Conservation (phyloP, 352 stramenopile species). For the Globisporangium canariense region DNA sequence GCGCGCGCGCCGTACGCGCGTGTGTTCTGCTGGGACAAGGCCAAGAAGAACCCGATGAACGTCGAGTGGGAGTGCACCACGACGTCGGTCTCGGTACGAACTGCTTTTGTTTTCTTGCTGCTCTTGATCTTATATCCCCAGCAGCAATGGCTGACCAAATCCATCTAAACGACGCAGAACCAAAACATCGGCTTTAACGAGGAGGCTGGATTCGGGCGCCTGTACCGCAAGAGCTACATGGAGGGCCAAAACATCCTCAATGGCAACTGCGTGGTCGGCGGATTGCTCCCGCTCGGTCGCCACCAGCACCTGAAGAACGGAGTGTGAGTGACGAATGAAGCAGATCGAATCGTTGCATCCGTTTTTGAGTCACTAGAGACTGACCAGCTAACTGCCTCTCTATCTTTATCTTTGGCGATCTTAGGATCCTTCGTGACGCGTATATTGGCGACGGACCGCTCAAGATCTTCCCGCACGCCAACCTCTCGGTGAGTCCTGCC, state of each 20-base stretch:
- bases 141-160: background rate
- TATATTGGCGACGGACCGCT: constrained; percentile 71
- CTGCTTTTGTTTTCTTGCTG: background rate
- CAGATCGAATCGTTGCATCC: background rate
- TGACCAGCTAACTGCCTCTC: background rate
- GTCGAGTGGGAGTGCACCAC: constrained; percentile 72
- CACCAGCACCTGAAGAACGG: constrained; percentile 79
- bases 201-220: constrained; percentile 53
- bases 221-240: constrained; percentile 82
- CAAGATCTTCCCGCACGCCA: constrained; percentile 64
- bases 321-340: constrained; percentile 26
- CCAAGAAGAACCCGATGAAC: constrained; percentile 68
- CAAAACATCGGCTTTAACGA: constrained; percentile 61
- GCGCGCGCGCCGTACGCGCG: constrained; percentile 65
- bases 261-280: constrained; percentile 70
- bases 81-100: constrained; percentile 64
- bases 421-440: constrained; percentile 56
- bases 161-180: constrained; percentile 31
- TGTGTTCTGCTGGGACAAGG: constrained; percentile 78
- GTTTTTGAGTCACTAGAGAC: background rate
- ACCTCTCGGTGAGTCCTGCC: constrained; percentile 47
- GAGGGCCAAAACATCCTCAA: constrained; percentile 72
- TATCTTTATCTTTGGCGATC: background rate
- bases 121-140: background rate
- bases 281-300: constrained; percentile 66